phyloP scores from a whole-genome alignment of 2,329 filamentous ascomycete species.

The Fusarium goolgardi region DNA sequence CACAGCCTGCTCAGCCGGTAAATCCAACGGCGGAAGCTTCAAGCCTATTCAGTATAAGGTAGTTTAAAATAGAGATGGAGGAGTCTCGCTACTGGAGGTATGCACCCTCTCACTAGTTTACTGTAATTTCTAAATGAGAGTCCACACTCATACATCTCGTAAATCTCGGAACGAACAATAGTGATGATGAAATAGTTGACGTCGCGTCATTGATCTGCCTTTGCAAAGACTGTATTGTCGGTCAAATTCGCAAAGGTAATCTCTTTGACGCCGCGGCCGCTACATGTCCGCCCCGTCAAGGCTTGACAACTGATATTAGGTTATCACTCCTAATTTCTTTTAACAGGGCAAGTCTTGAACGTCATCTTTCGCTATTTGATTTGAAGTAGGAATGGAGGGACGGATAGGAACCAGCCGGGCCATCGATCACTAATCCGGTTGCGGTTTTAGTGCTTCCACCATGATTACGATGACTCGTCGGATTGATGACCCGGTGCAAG shows the following conservation, averaged over 20 bases:
- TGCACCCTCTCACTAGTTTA: background rate
- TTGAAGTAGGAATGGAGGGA: background rate
- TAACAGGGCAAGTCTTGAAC: background rate
- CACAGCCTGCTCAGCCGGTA: constrained; percentile 6
- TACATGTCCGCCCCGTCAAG: background rate
- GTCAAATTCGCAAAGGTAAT: too few species aligned
- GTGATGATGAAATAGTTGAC: background rate
- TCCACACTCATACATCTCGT: background rate
- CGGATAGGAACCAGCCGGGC: background rate
- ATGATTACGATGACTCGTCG: background rate
- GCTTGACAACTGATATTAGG: background rate
- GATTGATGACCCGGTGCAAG: background rate
- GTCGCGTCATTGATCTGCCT: background rate
- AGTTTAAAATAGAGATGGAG: background rate
- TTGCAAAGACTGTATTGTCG: background rate
- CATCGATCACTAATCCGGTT: background rate
- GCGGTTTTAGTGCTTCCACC: background rate
- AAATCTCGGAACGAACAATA: background rate
- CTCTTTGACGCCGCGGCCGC: background rate
- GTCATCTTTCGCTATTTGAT: background rate
- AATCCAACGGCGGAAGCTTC: constrained; percentile 6
- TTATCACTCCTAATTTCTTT: too few species aligned
- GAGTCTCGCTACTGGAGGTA: background rate
- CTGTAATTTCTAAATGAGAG: background rate
- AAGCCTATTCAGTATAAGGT: constrained; percentile 9